Base-by-base conservation (phyloP, 768 basidiomycete species). In the Clitopilus hobsonii region DNA sequence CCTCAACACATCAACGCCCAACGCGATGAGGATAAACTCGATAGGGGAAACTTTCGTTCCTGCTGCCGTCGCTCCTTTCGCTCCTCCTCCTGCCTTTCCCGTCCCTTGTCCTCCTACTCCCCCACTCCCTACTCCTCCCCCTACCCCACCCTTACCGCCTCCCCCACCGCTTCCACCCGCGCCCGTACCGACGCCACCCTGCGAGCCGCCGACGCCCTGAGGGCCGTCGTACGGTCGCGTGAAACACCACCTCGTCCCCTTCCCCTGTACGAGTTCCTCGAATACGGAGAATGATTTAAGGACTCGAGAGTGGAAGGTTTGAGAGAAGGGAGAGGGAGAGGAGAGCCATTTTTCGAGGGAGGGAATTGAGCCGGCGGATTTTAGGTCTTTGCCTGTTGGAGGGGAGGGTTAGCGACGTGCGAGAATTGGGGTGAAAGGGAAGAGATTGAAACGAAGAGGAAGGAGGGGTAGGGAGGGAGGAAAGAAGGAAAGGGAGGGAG, bases 11-110 rank as follows among this genome's bases (percentile, higher is more conserved):
- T 76, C 74, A 14, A 89, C 77, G 20, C 90, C 66, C 3, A 87
- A 60, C 20, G 72, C 73, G 49, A 81, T 77, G 58, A 78, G 69
- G 48, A 88, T 74, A 58, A 91, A 82, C 65, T 91, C 89, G 36
- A 89, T 71, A 0, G 89, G 89, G 0, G 88, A 76, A 1, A 90
- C 73, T 32, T 83, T 84, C 58, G 72, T 69, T 45, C n/a, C n/a
- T n/a, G n/a, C n/a, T n/a, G n/a, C n/a, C n/a, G n/a, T n/a, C n/a
- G n/a, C n/a, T n/a, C n/a, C n/a, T n/a, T n/a, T n/a, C n/a, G n/a
- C n/a, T n/a, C n/a, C n/a, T n/a, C n/a, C n/a, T n/a, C n/a, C n/a
- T n/a, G n/a, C n/a, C n/a, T n/a, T n/a, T n/a, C n/a, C n/a, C n/a
- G n/a, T n/a, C 32, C 32, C 10, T 14, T n/a, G n/a, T 36, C 32